A percentile compares a stretch with the other conserved stretches of the same genome.
Conservation (phyloP, 805 yeast species). For the Maudiozyma bulderi region DNA sequence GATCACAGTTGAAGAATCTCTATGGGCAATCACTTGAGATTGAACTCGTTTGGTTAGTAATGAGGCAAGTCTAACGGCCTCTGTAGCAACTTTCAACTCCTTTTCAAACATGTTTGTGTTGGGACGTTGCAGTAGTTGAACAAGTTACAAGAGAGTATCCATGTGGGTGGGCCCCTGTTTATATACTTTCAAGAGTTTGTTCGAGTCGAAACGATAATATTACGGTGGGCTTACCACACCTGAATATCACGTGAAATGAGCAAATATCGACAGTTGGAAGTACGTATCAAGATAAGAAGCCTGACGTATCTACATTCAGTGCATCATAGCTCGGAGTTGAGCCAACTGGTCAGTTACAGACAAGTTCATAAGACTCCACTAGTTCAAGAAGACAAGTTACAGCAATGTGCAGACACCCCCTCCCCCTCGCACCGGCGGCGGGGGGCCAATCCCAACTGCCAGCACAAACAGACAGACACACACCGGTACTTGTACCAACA, state of each 20-base stretch:
- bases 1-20: slow-evolving; percentile 49
- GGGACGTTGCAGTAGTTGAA: no score
- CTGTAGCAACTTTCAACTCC: slow-evolving; percentile 72
- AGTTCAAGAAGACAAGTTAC: no score
- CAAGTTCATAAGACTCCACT: no score
- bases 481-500: no score
- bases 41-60: slow-evolving; percentile 56
- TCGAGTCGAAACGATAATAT: no score
- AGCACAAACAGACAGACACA: no score
- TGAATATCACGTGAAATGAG: background rate
- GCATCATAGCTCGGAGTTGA: no score
- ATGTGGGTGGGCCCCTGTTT: background rate
- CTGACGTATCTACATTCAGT: no score
- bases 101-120: slow-evolving; percentile 36
- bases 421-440: no score
- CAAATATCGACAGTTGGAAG: background rate
- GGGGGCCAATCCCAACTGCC: no score
- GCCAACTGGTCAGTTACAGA: no score
- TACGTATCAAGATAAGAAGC: background rate
- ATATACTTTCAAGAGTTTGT: background rate
- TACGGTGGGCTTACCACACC: background rate
- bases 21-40: slow-evolving; percentile 42
- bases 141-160: background rate
- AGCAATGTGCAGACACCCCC: no score
- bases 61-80: slow-evolving; percentile 87